Percentiles rank a stretch among this genome's conserved stretches.
Conservation (phyloP, 2,329 filamentous ascomycete genomes). For the Tolypocladium tropicale region DNA sequence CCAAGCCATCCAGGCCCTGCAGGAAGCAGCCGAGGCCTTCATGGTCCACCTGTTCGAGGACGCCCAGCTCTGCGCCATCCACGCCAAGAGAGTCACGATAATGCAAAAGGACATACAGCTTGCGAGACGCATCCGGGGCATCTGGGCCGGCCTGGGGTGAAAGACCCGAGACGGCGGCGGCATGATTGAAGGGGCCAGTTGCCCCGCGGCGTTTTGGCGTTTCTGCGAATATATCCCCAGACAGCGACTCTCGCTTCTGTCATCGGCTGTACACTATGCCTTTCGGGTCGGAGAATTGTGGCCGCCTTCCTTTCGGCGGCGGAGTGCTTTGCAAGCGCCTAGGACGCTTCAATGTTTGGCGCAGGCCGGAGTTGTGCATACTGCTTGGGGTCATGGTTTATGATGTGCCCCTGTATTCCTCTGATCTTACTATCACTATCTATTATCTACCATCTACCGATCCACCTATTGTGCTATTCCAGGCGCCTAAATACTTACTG, state of each 20-base stretch:
- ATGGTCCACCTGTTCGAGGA: constrained; percentile 87
- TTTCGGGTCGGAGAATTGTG: background rate
- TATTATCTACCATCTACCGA: background rate
- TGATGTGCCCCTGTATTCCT: background rate
- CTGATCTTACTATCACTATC: background rate
- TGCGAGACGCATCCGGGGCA: constrained; percentile 67
- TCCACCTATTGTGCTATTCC: no score
- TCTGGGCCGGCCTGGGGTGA: constrained; percentile 58
- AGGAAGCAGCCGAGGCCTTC: constrained; percentile 95
- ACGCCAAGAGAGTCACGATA: constrained; percentile 93
- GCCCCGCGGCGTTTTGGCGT: background rate
- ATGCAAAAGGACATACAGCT: constrained; percentile 98
- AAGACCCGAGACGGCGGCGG: background rate
- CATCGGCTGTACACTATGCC: background rate
- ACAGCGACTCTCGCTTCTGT: background rate
- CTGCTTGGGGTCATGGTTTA: background rate
- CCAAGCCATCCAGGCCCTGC: constrained; percentile 83
- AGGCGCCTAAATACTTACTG: no score
- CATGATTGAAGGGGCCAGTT: background rate
- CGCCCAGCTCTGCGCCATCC: constrained; percentile 83
- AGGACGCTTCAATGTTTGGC: background rate
- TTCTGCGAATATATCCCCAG: background rate
- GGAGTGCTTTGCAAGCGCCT: background rate
- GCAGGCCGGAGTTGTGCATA: background rate
- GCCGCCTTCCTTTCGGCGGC: background rate